Percentiles rank a stretch among this genome's conserved stretches.
These are phyloP conservation scores for Rhazya stricta DNA, from an alignment of 257 asterid genomes.

Conservation along the genomic window DNA sequence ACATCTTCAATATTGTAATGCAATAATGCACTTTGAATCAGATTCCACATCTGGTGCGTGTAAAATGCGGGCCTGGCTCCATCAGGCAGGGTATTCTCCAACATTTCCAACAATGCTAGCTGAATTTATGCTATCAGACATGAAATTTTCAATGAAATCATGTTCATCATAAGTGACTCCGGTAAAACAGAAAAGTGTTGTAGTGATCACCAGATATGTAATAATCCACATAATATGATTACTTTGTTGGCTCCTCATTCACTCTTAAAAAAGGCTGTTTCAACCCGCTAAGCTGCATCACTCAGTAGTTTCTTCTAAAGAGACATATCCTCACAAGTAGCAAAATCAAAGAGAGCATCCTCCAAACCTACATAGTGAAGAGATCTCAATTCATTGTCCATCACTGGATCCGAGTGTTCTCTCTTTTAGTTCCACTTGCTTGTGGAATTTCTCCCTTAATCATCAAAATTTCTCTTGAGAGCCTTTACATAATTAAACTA, in stretches of 20 bases:
- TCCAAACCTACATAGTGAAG: neutral
- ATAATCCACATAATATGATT: neutral
- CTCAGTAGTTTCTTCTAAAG: neutral
- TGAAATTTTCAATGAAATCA: neutral
- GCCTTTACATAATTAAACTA: neutral
- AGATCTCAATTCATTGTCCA: slow-evolving; percentile 16
- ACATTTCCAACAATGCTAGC: neutral
- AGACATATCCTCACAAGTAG: neutral
- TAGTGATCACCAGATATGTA: neutral
- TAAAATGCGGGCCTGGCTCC: neutral
- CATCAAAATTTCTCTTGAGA: neutral
- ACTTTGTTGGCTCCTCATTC: neutral
- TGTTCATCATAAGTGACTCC: neutral
- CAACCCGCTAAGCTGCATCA: neutral
- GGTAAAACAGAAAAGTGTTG: neutral
- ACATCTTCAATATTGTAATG: neutral
- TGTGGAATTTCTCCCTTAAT: neutral
- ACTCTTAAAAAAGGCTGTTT: neutral
- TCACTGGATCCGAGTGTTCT: neutral
- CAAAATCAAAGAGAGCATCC: neutral
- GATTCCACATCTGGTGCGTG: neutral
- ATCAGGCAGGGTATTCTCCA: neutral
- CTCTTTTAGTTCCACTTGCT: neutral
- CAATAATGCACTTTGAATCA: neutral
- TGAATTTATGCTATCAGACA: neutral